Evolutionary conservation across 352 stramenopile genomes (phyloP).

Genomic region (Phytophthora rubi): DNA sequence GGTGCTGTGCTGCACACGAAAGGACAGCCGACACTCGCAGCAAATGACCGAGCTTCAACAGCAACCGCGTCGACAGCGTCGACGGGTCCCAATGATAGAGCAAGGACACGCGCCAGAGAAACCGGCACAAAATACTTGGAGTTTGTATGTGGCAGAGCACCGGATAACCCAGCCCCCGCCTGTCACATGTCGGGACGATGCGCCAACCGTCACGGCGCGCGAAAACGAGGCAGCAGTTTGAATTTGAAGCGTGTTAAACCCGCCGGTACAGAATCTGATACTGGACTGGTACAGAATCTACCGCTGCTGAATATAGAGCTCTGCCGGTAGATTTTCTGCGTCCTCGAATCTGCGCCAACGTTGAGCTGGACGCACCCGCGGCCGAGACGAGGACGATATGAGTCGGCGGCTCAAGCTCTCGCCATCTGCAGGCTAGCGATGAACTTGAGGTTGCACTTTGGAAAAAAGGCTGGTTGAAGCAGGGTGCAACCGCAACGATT

Average conservation of each 20-base stretch:
- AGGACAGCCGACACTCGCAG: slow-evolving; percentile 20
- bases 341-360: neutral
- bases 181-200: slow-evolving; percentile 32
- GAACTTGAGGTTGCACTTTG: slow-evolving; percentile 29
- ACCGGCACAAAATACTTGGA: slow-evolving; percentile 13
- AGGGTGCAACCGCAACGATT: slow-evolving; percentile 31
- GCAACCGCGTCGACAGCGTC: slow-evolving; percentile 34
- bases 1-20: slow-evolving; percentile 35
- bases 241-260: slow-evolving; percentile 15
- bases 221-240: slow-evolving; percentile 7
- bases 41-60: slow-evolving; percentile 41
- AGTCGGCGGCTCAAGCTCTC: neutral
- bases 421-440: slow-evolving; percentile 10
- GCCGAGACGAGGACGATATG: neutral
- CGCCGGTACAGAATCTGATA: neutral
- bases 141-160: slow-evolving; percentile 17
- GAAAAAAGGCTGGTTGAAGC: slow-evolving; percentile 22
- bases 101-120: slow-evolving; percentile 5
- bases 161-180: slow-evolving; percentile 10
- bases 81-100: neutral
- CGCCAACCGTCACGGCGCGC: slow-evolving; percentile 13
- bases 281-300: neutral
- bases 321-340: neutral
- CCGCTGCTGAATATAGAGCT: neutral
- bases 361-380: too few relatives aligned